These are phyloP conservation scores for Limonium bicolor DNA, from an alignment of 148 eudicot genomes.

Conservation along the genomic window DNA sequence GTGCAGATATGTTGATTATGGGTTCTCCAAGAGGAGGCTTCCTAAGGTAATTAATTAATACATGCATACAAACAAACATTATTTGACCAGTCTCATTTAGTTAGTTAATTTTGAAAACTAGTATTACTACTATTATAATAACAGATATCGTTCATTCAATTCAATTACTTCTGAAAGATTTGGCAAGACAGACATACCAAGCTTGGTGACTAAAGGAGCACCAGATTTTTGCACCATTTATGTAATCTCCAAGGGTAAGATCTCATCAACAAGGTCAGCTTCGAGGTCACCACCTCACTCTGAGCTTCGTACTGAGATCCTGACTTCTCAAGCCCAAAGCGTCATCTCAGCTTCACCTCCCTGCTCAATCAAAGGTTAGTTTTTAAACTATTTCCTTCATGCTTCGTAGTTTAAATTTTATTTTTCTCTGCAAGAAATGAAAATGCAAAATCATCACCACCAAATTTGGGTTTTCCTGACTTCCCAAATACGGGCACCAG, in stretches of 20 bases:
- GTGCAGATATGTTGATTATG: constrained; percentile 51
- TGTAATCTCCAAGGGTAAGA: constrained; percentile 59
- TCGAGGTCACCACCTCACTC: constrained; percentile 50
- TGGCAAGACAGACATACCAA: constrained; percentile 46
- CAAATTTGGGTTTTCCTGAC: not conserved
- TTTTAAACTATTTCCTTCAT: too few relatives aligned
- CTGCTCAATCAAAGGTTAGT: constrained; percentile 3
- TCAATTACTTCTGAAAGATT: constrained; percentile 38
- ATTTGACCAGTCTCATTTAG: not conserved
- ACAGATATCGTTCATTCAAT: too few relatives aligned
- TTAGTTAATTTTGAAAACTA: too few relatives aligned
- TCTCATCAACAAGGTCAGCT: constrained; percentile 37
- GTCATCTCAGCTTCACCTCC: constrained; percentile 11
- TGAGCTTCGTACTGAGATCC: constrained; percentile 38
- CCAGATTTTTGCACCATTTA: constrained; percentile 82
- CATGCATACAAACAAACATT: not conserved
- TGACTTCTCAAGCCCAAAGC: constrained; percentile 11
- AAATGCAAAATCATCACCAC: too few relatives aligned
- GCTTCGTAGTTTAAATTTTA: too few relatives aligned
- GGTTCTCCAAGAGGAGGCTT: constrained; percentile 52
- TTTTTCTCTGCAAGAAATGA: too few relatives aligned
- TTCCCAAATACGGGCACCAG: constrained; percentile 6
- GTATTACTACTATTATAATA: too few relatives aligned
- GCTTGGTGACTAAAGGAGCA: constrained; percentile 32
- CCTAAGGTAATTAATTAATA: constrained; percentile 28